Conservation (phyloP, 768 basidiomycete genomes). For the Auricularia cornea region DNA sequence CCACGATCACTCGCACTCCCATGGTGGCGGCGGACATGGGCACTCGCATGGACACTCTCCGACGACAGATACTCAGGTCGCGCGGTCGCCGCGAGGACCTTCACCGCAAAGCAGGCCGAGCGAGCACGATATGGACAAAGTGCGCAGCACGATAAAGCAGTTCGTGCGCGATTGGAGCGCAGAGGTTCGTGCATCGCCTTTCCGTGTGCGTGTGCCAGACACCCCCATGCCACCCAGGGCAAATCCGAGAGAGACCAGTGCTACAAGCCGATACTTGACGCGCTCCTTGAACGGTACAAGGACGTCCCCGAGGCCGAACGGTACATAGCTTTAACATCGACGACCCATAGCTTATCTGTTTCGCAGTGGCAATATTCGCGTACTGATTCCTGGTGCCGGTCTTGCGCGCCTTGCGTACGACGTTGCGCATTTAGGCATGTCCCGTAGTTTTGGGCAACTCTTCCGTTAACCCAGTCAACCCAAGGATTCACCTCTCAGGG, state of each 20-base stretch:
- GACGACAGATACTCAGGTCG: constrained; percentile 4
- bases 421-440: constrained; percentile 66
- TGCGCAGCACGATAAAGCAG: constrained; percentile 86
- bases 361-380: constrained; percentile 46
- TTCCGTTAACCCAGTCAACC: neutral
- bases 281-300: constrained; percentile 55
- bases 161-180: constrained; percentile 90
- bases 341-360: too few relatives aligned
- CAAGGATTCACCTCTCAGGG: constrained; percentile 91
- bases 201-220: too few relatives aligned
- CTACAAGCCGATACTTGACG: constrained; percentile 77
- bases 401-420: constrained; percentile 86
- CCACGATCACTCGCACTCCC: constrained; percentile 29
- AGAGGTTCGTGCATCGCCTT: constrained; percentile 61
- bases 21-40: constrained; percentile 14
- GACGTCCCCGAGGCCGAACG: constrained; percentile 47
- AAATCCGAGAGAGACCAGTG: constrained; percentile 64
- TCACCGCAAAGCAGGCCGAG: constrained; percentile 39
- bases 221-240: constrained; percentile 45
- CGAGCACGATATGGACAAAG: constrained; percentile 81
- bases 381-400: constrained; percentile 87
- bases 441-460: neutral
- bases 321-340: constrained; percentile 20
- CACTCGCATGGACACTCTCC: constrained; percentile 14
- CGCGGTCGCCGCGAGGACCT: neutral